Percentiles rank a stretch among this genome's conserved stretches.
Conservation (phyloP, 495 filamentous ascomycete species). For the Aspergillus nidulans region DNA sequence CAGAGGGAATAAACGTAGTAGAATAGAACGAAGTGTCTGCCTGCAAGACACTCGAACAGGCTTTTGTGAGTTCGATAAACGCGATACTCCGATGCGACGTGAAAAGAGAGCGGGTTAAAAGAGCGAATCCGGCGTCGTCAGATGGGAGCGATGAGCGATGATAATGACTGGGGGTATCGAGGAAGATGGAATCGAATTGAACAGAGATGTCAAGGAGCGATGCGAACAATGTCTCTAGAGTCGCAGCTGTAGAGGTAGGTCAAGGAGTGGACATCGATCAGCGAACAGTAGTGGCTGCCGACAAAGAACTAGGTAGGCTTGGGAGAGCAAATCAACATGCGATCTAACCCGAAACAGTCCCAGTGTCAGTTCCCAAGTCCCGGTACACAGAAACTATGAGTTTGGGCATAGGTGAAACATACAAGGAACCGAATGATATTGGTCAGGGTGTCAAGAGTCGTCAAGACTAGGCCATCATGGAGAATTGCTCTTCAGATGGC, state of each 20-base stretch:
- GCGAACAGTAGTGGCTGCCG: conserved; percentile 19
- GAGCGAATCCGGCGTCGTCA: neutral
- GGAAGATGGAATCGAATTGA: neutral
- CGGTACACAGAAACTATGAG: neutral
- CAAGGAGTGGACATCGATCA: conserved; percentile 30
- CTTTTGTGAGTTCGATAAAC: neutral
- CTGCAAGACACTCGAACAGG: conserved; percentile 16
- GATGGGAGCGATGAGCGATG: neutral
- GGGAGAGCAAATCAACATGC: conserved; percentile 5
- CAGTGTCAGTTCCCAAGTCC: neutral
- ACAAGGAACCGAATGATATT: neutral
- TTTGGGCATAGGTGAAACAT: neutral
- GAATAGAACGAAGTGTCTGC: conserved; percentile 18
- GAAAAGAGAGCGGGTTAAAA: neutral
- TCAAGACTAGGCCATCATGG: conserved; percentile 14
- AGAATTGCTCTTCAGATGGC: conserved; percentile 3
- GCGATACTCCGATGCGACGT: neutral
- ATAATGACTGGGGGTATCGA: conserved; percentile 5
- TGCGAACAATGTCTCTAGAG: conserved; percentile 1
- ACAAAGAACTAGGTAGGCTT: conserved; percentile 18
- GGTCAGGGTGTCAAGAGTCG: neutral
- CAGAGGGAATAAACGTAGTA: neutral
- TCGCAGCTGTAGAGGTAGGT: conserved; percentile 10
- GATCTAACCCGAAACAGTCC: conserved; percentile 3
- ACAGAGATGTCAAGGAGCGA: conserved; percentile 10